A percentile compares a stretch with the other conserved stretches of the same genome.
phyloP scores from a whole-genome alignment of 1,284 basidiomycete species.

The Pseudozyma flocculosa region DNA sequence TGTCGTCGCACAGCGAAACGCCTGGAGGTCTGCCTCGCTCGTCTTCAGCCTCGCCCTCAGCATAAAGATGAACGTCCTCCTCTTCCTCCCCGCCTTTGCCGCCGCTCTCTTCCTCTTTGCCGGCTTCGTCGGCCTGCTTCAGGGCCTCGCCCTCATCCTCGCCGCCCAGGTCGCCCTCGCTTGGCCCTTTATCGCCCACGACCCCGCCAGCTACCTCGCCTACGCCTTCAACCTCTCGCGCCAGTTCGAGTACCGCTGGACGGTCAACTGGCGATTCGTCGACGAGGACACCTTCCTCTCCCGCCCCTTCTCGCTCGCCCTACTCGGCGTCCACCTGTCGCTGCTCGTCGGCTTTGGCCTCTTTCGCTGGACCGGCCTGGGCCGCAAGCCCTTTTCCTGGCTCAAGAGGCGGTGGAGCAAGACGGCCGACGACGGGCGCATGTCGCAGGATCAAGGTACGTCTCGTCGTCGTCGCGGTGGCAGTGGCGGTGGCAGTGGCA shows the following conservation, averaged over 20 bases:
- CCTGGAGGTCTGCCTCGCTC: conserved; percentile 68
- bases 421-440: conserved; percentile 60
- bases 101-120: conserved; percentile 65
- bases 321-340: conserved; percentile 70
- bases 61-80: conserved; percentile 91
- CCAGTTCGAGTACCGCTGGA: conserved; percentile 92
- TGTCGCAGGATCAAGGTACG: background rate
- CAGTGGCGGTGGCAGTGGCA: no score
- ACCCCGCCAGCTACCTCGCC: conserved; percentile 69
- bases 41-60: conserved; percentile 80
- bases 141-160: conserved; percentile 9
- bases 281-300: conserved; percentile 74
- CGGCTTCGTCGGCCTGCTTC: conserved; percentile 62
- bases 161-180: conserved; percentile 68
- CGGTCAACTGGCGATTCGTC: conserved; percentile 94
- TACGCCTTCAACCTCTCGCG: conserved; percentile 85
- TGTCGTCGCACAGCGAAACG: conserved; percentile 63
- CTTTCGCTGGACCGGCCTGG: conserved; percentile 68
- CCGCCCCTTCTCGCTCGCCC: conserved; percentile 65
- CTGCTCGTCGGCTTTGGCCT: conserved; percentile 70
- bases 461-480: no score
- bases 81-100: conserved; percentile 80
- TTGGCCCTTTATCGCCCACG: conserved; percentile 69
- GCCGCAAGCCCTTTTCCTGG: conserved; percentile 66
- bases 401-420: conserved; percentile 33